A percentile compares a stretch with the other conserved stretches of the same genome.
Conservation (phyloP, 495 filamentous ascomycete genomes). For the Eremomyces bilateralis region DNA sequence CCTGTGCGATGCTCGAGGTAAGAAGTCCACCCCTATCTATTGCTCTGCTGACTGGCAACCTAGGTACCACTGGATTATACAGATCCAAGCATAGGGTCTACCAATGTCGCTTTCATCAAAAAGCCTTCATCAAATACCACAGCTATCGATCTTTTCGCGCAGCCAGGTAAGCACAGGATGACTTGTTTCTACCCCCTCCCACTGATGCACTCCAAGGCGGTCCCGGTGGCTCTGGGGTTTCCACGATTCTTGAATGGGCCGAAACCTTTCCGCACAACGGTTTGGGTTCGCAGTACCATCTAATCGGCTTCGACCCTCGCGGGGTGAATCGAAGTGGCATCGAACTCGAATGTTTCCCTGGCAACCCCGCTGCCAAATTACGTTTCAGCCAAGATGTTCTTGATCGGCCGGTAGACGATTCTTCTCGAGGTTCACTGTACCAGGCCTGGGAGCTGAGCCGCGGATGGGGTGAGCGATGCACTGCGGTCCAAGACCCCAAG, state of each 20-base stretch:
- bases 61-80: not conserved
- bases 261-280: not conserved
- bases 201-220: not conserved
- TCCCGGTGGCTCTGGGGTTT: not conserved
- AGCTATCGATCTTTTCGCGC: not conserved
- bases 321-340: not conserved
- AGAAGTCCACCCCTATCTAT: no score
- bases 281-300: not conserved
- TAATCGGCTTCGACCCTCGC: not conserved
- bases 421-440: not conserved
- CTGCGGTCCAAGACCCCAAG: not conserved
- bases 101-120: not conserved
- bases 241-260: no score
- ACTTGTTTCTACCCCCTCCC: not conserved
- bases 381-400: not conserved
- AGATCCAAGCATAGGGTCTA: not conserved
- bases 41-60: no score
- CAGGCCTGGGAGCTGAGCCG: not conserved
- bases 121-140: no score
- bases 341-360: not conserved
- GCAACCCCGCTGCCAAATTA: not conserved
- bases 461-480: not conserved
- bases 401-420: not conserved
- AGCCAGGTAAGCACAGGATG: not conserved
- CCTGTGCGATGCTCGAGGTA: not conserved